phyloP scores from a whole-genome alignment of 2,329 filamentous ascomycete genomes.

The Eutypella sp. region DNA sequence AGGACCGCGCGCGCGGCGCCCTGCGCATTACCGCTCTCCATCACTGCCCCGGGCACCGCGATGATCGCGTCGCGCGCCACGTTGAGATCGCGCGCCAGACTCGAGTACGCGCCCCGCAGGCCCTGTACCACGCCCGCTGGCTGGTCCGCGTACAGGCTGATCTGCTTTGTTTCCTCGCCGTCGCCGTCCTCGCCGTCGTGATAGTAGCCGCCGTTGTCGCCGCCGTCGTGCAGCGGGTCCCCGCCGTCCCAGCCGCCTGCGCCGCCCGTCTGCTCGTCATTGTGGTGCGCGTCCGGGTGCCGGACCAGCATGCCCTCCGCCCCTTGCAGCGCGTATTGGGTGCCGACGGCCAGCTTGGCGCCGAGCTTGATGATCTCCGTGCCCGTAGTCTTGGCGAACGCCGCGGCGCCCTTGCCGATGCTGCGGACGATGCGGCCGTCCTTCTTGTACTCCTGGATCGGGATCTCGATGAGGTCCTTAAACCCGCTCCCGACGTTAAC shows the following conservation, averaged over 20 bases:
- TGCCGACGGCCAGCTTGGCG: slow-evolving; percentile 90
- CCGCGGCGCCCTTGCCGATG: slow-evolving; percentile 82
- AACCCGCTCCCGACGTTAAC: slow-evolving; percentile 89
- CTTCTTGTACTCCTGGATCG: slow-evolving; percentile 87
- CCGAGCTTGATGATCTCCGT: slow-evolving; percentile 92
- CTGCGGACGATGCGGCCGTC: slow-evolving; percentile 89
- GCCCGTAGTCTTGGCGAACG: slow-evolving; percentile 89
- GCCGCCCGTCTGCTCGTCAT: slow-evolving; percentile 34
- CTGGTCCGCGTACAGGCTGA: slow-evolving; percentile 91
- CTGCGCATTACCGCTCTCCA: slow-evolving; percentile 77
- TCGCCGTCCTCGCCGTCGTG: slow-evolving; percentile 57
- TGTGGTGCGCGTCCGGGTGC: slow-evolving; percentile 31
- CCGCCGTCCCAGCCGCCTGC: slow-evolving; percentile 47
- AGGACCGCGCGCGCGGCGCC: slow-evolving; percentile 76
- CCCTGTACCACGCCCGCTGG: slow-evolving; percentile 86
- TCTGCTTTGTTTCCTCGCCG: slow-evolving; percentile 69
- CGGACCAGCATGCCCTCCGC: slow-evolving; percentile 73
- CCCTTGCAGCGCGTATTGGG: slow-evolving; percentile 85
- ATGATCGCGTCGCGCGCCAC: slow-evolving; percentile 87
- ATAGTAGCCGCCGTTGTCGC: too few species aligned
- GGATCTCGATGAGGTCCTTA: slow-evolving; percentile 80
- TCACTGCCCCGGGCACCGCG: slow-evolving; percentile 84
- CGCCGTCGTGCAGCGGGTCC: too few species aligned
- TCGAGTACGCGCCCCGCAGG: slow-evolving; percentile 73
- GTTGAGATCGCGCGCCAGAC: slow-evolving; percentile 81